Percentiles rank a stretch among this genome's conserved stretches.
phyloP scores from a whole-genome alignment of 768 basidiomycete species.

The Austroboletus festivus region DNA sequence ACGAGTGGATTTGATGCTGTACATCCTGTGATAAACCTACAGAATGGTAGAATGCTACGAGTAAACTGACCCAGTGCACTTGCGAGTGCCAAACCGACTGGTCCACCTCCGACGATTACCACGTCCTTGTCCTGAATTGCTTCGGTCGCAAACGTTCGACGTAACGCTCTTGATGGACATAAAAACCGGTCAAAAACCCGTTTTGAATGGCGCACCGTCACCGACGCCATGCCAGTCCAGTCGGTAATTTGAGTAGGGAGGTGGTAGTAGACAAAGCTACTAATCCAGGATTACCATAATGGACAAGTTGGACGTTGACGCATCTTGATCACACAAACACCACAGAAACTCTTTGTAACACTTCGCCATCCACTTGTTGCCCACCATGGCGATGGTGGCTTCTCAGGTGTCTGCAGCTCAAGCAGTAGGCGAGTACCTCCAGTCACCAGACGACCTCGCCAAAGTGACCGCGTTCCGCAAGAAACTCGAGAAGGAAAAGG shows the following conservation, averaged over 20 bases:
- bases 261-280: too few relatives aligned
- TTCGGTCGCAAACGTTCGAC: slow-evolving; percentile 19
- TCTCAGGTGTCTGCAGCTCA: slow-evolving; percentile 73
- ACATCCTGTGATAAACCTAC: background rate
- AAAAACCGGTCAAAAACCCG: slow-evolving; percentile 1
- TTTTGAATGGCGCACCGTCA: slow-evolving; percentile 5
- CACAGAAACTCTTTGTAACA: too few relatives aligned
- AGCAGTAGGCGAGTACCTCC: slow-evolving; percentile 84
- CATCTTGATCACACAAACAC: too few relatives aligned
- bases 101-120: slow-evolving; percentile 93
- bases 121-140: slow-evolving; percentile 65
- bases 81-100: slow-evolving; percentile 86
- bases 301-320: too few relatives aligned
- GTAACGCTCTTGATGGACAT: slow-evolving; percentile 2
- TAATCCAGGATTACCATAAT: too few relatives aligned
- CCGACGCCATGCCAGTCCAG: slow-evolving; percentile 4
- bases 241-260: too few relatives aligned
- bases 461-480: slow-evolving; percentile 88
- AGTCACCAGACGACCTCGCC: slow-evolving; percentile 84
- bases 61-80: slow-evolving; percentile 69
- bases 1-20: slow-evolving; percentile 54
- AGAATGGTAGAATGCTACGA: background rate
- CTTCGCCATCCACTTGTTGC: too few relatives aligned
- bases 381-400: slow-evolving; percentile 42
- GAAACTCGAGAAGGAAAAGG: slow-evolving; percentile 95